Percentiles rank a stretch among this genome's conserved stretches.
These are phyloP conservation scores for Trametes punicea DNA, from an alignment of 768 basidiomycete species.

Conservation along the genomic window DNA sequence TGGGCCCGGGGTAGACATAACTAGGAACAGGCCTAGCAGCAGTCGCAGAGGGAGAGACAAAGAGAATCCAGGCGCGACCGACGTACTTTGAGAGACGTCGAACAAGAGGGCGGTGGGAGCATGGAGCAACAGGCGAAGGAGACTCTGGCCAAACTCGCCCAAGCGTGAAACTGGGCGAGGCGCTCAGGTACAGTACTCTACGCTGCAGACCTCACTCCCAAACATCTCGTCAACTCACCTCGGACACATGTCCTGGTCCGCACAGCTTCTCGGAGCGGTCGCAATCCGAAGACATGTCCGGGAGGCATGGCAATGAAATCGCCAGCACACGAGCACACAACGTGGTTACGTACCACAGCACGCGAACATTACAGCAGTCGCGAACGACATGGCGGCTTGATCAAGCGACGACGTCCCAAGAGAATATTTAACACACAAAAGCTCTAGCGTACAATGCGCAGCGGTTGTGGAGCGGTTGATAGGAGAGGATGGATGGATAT, in stretches of 20 bases:
- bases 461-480: constrained; percentile 11
- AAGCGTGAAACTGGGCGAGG: constrained; percentile 11
- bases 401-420: neutral
- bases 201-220: neutral
- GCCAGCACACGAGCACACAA: neutral
- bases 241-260: neutral
- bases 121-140: constrained; percentile 4
- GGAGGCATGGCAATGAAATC: neutral
- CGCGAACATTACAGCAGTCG: neutral
- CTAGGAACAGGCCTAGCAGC: neutral
- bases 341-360: neutral
- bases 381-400: neutral
- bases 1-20: constrained; percentile 16
- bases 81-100: neutral
- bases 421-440: constrained; percentile 27
- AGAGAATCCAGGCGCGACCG: neutral
- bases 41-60: neutral
- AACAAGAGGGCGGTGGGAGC: neutral
- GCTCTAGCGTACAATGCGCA: constrained; percentile 31
- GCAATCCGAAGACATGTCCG: neutral
- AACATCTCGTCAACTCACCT: constrained; percentile 4
- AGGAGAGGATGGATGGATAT: constrained; percentile 15
- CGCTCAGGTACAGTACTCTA: constrained; percentile 3
- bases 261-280: constrained; percentile 2
- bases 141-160: neutral